phyloP scores from a whole-genome alignment of 768 basidiomycete genomes.

The Boletus rex-veris region DNA sequence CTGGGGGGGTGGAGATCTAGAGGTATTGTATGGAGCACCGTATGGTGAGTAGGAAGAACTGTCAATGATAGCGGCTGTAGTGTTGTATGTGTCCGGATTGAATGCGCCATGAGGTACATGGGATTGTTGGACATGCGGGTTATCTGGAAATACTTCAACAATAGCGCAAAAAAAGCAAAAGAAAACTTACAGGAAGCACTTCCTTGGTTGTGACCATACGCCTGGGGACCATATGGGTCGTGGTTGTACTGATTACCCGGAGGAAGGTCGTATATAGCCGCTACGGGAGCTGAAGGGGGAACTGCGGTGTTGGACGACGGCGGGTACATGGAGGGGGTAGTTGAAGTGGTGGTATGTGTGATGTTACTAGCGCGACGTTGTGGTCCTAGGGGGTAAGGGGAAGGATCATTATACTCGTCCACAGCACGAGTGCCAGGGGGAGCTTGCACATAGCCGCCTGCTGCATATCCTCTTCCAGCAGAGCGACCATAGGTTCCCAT shows the following conservation, averaged over 20 bases:
- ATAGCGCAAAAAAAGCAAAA: not conserved
- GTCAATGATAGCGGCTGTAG: constrained; percentile 16
- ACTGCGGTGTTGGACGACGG: constrained; percentile 29
- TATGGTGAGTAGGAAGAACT: constrained; percentile 16
- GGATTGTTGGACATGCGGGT: constrained; percentile 49
- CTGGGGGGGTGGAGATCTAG: constrained; percentile 16
- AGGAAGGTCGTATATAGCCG: constrained; percentile 21
- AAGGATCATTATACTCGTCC: constrained; percentile 65
- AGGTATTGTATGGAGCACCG: constrained; percentile 8
- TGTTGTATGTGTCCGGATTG: constrained; percentile 41
- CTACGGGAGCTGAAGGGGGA: constrained; percentile 4
- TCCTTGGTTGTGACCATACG: constrained; percentile 53
- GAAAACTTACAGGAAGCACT: constrained; percentile 51
- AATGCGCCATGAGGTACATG: constrained; percentile 45
- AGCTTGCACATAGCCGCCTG: constrained; percentile 65
- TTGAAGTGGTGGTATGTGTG: constrained; percentile 39
- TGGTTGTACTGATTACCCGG: constrained; percentile 21
- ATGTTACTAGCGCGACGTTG: constrained; percentile 39
- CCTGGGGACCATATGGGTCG: constrained; percentile 29
- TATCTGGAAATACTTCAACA: constrained; percentile 40
- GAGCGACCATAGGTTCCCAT: constrained; percentile 32
- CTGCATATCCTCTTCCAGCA: constrained; percentile 34
- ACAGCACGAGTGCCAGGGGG: constrained; percentile 64
- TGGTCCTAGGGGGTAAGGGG: constrained; percentile 44
- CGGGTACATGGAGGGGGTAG: constrained; percentile 38